Conservation (phyloP, 306 rosid species). For the Castanea sativa region DNA sequence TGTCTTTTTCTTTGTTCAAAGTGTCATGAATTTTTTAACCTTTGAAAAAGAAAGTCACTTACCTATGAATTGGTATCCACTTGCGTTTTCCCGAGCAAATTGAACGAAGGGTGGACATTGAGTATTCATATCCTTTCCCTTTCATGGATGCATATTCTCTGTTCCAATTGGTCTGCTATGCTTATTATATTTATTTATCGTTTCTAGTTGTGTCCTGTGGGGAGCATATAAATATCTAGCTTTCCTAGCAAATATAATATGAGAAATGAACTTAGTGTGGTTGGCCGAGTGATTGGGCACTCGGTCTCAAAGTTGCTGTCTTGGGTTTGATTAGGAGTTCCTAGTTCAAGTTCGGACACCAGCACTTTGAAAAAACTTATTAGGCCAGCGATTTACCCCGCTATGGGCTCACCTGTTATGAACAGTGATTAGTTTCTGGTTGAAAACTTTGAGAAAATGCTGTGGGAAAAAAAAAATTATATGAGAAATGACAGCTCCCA, state of each 20-base stretch:
- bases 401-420: too few species aligned
- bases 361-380: too few species aligned
- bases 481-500: not conserved
- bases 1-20: not conserved
- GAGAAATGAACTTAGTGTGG: not conserved
- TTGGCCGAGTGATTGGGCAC: too few species aligned
- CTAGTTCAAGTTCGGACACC: too few species aligned
- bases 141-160: not conserved
- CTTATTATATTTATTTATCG: not conserved
- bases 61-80: not conserved
- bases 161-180: not conserved
- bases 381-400: too few species aligned
- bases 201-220: not conserved
- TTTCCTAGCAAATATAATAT: not conserved
- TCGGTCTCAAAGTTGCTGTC: too few species aligned
- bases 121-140: not conserved
- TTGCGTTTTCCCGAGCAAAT: not conserved
- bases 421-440: too few species aligned
- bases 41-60: not conserved
- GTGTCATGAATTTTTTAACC: not conserved
- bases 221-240: not conserved
- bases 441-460: too few species aligned
- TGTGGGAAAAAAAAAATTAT: not conserved
- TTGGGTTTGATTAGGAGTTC: too few species aligned
- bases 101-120: not conserved